These are phyloP conservation scores for Malus hybrid DNA, from an alignment of 331 rosid species.

Conservation along the genomic window DNA sequence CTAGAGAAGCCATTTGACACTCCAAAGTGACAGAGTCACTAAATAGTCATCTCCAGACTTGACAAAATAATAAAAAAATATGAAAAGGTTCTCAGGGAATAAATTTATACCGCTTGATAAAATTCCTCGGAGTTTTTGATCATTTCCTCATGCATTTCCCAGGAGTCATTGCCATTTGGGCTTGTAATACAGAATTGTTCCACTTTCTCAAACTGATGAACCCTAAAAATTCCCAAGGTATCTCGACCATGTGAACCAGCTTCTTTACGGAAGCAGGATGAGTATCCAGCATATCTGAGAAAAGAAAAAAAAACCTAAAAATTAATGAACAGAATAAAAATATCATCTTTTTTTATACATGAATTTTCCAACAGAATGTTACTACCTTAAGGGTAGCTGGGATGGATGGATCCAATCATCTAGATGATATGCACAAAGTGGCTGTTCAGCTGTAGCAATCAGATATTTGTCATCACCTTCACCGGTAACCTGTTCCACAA, in stretches of 20 bases:
- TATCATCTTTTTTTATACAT: neutral
- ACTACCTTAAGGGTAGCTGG: conserved; percentile 75
- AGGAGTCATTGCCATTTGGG: conserved; percentile 75
- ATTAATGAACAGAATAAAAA: neutral
- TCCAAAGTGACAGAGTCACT: neutral
- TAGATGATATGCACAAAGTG: conserved; percentile 82
- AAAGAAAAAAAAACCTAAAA: neutral
- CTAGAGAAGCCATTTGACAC: neutral
- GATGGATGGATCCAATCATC: conserved; percentile 97
- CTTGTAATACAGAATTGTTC: conserved; percentile 85
- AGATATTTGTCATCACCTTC: conserved; percentile 98
- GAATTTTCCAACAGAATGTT: neutral
- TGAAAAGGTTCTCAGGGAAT: neutral
- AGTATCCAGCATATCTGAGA: conserved; percentile 84
- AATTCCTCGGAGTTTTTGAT: conserved; percentile 81
- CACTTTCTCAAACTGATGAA: conserved; percentile 94
- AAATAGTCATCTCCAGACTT: neutral
- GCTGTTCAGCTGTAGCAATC: conserved; percentile 96
- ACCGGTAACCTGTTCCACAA: conserved; percentile 68
- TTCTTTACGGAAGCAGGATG: conserved; percentile 95
- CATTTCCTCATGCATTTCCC: conserved; percentile 98
- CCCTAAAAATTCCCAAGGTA: conserved; percentile 90
- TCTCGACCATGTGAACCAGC: conserved; percentile 99
- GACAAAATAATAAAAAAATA: neutral
- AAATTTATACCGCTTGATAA: conserved; percentile 49